Evolutionary conservation across 225 moss, liverwort and hornwort genomes (phyloP), one percentile per base, ranked within the genome.

Genomic region (Pseudisothecium myosuroides): DNA sequence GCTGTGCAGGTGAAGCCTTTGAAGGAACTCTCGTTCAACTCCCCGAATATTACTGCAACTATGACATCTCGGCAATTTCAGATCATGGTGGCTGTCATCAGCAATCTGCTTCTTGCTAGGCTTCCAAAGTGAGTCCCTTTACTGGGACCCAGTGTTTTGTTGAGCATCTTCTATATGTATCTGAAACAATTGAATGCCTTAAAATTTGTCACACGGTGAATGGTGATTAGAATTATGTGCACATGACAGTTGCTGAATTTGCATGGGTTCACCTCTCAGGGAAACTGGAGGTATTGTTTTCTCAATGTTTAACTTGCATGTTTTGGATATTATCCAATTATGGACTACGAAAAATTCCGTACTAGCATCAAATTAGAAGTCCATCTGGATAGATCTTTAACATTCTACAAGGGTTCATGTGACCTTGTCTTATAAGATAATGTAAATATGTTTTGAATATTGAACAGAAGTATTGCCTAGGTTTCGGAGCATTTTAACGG

Each of bases 1-100:
- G 59, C 52, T 91, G 89, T 93, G 88, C 91, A 95, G 94, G 93
- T 92, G 73, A 98, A 97, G 85, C 97, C 98, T 83, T 90, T 98
- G 27, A 98, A 98, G 39, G 97, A 98, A 85, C 93, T 98, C 49
- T 96, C 97, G 71, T 97, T 98, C 85, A 98, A 98, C 88, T 97
- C 98, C 39, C 95, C 96, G 75, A 96, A 95, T 84, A 98, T 98
- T 83, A 98, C 96, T n/a, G 98, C 98, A 79, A 98, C 96, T 78
- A 98, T 98, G 98, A 98, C 98, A 63, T 98, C 98, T 88, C 96
- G 94, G 83, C 98, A 98, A 83, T 98, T 98, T 90, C 97, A 98
- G 88, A 97, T 98, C 80, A 95, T 98, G 95, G 97, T 97, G 78
- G 98, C 97, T 90, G 95, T 98, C 90, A 98, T 98, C 71, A 97